Evolutionary conservation across 2,329 filamentous ascomycete species (phyloP), one percentile per base, ranked within the genome.

Genomic region (Aspergillus novofumigatus): DNA sequence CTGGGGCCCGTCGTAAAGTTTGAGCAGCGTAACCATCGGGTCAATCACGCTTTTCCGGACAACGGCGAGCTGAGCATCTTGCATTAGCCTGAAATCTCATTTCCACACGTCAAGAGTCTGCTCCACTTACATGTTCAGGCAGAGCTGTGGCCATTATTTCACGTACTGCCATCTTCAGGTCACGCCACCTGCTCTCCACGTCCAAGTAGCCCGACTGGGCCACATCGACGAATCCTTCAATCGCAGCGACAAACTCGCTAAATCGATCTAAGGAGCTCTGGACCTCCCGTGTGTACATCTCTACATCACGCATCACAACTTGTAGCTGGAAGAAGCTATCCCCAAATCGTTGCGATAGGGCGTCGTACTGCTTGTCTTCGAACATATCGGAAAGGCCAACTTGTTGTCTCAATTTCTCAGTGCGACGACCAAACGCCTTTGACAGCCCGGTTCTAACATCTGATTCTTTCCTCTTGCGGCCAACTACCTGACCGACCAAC

Each of bases 291-390:
- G 91, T 87, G 72, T 97, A 97, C 66, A 88, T 91, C 68, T 97
- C 91, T n/a, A 96, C 89, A 71, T 97, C 94, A 57, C 92, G 86
- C 68, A 95, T 86, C 45, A 97, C 91, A 42, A 99, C 89, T 69
- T 97, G 93, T 28, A 97, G 78, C 59, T 93, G 89, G 60, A 97
- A 87, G 73, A 92, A 97, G 71, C 97, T 92, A 60, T 96, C 91
- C 32, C 90, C 88, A 67, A 96, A 97, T 67, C 87, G 91, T 69
- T 96, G 90, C 59, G 92, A 86, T 28, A 94, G 78, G 62, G 88
- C 87, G 57, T 88, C 83, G 72, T 96, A 99, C 17, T 87, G 87
- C 5, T 86, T 81, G 72, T 99, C 94, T 64, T 96, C 91, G 48
- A 89, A 84, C 53, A 86, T 77, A 60, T 85, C 83, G 9, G 83